Percentiles rank a stretch among this genome's conserved stretches.
Evolutionary conservation across 202 grass and related monocot genomes (phyloP).

Genomic region (Carex sylvatica): DNA sequence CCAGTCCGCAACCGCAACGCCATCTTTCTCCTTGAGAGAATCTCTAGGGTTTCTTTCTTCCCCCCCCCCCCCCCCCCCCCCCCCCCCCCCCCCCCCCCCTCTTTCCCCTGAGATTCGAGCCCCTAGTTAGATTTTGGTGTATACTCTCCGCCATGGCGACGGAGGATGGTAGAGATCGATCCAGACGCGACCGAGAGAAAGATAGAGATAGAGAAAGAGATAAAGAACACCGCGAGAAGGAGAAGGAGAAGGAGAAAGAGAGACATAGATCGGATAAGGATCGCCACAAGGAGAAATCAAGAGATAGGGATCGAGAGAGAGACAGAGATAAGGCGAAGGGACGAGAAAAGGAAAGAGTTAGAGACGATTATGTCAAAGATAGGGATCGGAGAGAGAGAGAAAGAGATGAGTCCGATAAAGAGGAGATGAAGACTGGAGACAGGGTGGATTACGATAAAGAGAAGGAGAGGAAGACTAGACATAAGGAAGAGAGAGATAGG

Average conservation of each 20-base stretch:
- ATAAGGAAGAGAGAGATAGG: constrained; percentile 18
- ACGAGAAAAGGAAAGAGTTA: constrained; percentile 1
- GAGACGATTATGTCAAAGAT: constrained; percentile 3
- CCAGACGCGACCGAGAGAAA: constrained; percentile 1
- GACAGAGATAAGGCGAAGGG: background rate
- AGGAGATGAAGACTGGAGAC: background rate
- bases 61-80: too few relatives aligned
- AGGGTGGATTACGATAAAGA: background rate
- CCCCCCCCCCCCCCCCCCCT: too few relatives aligned
- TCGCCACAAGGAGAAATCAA: constrained; percentile 15
- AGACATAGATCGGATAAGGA: constrained; percentile 20
- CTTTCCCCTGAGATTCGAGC: background rate
- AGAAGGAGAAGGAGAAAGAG: constrained; percentile 20
- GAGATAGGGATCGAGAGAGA: background rate
- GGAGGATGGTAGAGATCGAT: constrained; percentile 19
- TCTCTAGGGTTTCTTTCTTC: background rate
- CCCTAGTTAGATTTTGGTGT: background rate
- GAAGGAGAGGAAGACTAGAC: constrained; percentile 11
- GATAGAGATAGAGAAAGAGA: constrained; percentile 12
- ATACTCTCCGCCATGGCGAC: background rate
- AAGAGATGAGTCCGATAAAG: background rate
- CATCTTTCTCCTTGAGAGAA: background rate
- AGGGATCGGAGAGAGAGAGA: constrained; percentile 11
- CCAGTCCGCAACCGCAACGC: background rate
- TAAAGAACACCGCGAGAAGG: background rate